Base-by-base conservation (phyloP, 148 eudicot species). In the Persicaria tinctoria region DNA sequence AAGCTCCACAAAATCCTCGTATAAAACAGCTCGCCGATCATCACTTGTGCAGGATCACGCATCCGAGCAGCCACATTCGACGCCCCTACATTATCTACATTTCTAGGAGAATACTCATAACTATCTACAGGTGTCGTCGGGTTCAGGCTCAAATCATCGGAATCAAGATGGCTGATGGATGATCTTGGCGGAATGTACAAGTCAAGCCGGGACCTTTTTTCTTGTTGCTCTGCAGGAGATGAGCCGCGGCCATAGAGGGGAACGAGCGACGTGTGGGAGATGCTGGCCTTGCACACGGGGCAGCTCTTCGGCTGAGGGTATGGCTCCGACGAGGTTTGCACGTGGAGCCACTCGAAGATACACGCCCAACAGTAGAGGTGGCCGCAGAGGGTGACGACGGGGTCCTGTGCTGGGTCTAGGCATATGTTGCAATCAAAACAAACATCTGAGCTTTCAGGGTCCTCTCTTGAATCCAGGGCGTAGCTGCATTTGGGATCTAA, bases 341-440 rank as follows among this genome's bases (percentile, higher is more conserved):
- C 85, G 27, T 84, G 82, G 64, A 93, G 91, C 98, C 98, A 93
- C 76, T 83, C 88, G 79, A 88, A 89, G 38, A 93, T 89, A 78
- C 98, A 93, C 13, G 93, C 87, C 93, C 97, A 93, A 77, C 98
- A 93, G 69, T 85, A 93, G 0, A 93, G 85, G 77, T 93, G 98
- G 47, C 98, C 98, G 50, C 98, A 93, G 46, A 88, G 93, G 45
- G 98, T 91, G 76, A 91, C 98, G 10, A 93, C 88, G 0, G 98
- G 98, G 20, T 93, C 98, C 4, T 80, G 80, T n/a, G 90, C 93
- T 4, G 94, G 86, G 55, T 91, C 98, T 64, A 93, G 79, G 80
- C 98, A 93, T 54, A 93, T 93, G 76, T 85, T 89, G 86, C 98
- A 93, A 68, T 91, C 89, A 69, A 89, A 93, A 72, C 85, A 80